A percentile compares a stretch with the other conserved stretches of the same genome.
Evolutionary conservation across 73 alveolate genomes (phyloP).

Genomic region (Blepharisma stoltei): DNA sequence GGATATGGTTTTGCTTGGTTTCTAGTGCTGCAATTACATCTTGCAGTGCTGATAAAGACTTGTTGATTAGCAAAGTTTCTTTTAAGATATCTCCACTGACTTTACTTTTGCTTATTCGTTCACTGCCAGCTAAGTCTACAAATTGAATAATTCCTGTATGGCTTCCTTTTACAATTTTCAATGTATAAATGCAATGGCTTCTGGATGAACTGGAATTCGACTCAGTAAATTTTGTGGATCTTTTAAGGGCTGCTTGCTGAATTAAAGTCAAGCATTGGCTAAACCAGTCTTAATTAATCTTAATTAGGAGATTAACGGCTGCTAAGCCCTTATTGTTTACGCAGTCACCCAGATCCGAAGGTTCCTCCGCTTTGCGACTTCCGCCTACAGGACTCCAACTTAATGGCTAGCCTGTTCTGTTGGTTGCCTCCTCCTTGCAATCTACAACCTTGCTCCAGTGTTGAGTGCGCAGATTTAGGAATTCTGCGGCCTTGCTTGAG

Average conservation of each 20-base stretch:
- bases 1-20: slow-evolving; percentile 71
- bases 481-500: no score
- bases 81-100: slow-evolving; percentile 74
- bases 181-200: slow-evolving; percentile 14
- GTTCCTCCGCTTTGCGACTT: no score
- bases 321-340: no score
- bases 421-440: no score
- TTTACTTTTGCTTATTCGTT: slow-evolving; percentile 15
- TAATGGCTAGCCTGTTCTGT: no score
- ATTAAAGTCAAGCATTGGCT: not conserved
- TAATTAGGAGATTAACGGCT: no score
- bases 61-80: slow-evolving; percentile 74
- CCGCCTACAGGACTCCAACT: no score
- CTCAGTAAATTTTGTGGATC: slow-evolving; percentile 19
- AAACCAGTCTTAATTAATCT: no score
- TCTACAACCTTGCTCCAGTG: no score
- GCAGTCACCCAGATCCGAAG: no score
- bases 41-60: slow-evolving; percentile 66
- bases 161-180: not conserved
- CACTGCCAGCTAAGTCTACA: slow-evolving; percentile 32
- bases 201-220: slow-evolving; percentile 22
- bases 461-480: no score
- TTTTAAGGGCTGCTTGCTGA: not conserved
- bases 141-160: not conserved
- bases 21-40: slow-evolving; percentile 78